These are phyloP conservation scores for Boletus coccyginus DNA, from an alignment of 768 basidiomycete species.

Conservation along the genomic window DNA sequence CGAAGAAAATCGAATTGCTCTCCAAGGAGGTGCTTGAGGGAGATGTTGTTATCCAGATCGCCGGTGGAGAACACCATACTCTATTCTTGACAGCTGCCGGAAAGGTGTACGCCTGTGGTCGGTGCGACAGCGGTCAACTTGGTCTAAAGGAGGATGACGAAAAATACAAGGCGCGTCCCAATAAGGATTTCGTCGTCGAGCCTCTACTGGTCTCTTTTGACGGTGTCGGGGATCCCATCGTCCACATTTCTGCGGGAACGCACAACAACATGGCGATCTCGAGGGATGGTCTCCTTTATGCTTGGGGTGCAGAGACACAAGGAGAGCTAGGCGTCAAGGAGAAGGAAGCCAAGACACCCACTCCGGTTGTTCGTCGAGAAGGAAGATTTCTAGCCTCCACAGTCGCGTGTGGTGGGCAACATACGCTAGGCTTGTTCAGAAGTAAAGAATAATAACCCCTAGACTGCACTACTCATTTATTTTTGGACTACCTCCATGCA, in stretches of 20 bases:
- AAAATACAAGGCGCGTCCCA: conserved; percentile 52
- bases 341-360: conserved; percentile 62
- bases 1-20: conserved; percentile 62
- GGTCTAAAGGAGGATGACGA: conserved; percentile 70
- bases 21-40: conserved; percentile 59
- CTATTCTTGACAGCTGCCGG: conserved; percentile 85
- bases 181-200: conserved; percentile 58
- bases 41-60: conserved; percentile 67
- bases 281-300: conserved; percentile 61
- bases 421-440: conserved; percentile 69
- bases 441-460: conserved; percentile 43
- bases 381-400: conserved; percentile 52
- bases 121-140: conserved; percentile 80
- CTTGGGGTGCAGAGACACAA: conserved; percentile 78
- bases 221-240: conserved; percentile 59
- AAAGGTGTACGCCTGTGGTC: conserved; percentile 83
- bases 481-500: conserved; percentile 18
- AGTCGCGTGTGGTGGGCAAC: conserved; percentile 77
- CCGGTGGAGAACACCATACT: conserved; percentile 85
- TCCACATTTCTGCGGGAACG: conserved; percentile 62
- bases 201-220: conserved; percentile 69
- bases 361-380: conserved; percentile 64
- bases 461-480: conserved; percentile 14
- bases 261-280: conserved; percentile 76
- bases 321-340: conserved; percentile 70